These are phyloP conservation scores for Skeletonema costatum DNA, from an alignment of 108 stramenopile species.

Conservation along the genomic window DNA sequence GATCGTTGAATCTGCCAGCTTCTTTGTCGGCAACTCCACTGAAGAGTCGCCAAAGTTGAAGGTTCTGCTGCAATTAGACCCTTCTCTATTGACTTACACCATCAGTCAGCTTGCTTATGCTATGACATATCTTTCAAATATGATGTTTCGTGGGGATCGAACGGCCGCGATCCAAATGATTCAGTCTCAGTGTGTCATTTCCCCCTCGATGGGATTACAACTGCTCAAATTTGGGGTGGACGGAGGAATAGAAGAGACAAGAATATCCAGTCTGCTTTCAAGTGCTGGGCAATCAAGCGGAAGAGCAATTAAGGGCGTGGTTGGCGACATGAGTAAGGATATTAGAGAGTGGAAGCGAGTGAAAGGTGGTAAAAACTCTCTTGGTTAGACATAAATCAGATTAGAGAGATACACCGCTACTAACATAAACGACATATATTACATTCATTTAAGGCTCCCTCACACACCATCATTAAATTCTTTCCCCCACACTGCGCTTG, in stretches of 20 bases:
- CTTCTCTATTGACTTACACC: slow-evolving; percentile 35
- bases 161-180: slow-evolving; percentile 22
- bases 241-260: slow-evolving; percentile 34
- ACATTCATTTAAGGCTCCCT: neutral
- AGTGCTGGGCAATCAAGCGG: slow-evolving; percentile 28
- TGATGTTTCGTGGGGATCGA: slow-evolving; percentile 35
- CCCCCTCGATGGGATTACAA: slow-evolving; percentile 19
- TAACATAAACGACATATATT: neutral
- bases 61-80: slow-evolving; percentile 23
- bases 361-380: slow-evolving; percentile 33
- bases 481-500: slow-evolving; percentile 61
- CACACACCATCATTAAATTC: slow-evolving; percentile 74
- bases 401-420: too few relatives aligned
- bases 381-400: neutral
- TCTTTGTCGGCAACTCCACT: slow-evolving; percentile 12
- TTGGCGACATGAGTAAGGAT: slow-evolving; percentile 22
- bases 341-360: slow-evolving; percentile 26
- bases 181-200: slow-evolving; percentile 10
- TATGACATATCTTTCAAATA: slow-evolving; percentile 31
- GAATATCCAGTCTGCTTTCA: slow-evolving; percentile 20
- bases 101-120: slow-evolving; percentile 29
- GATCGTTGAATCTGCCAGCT: slow-evolving; percentile 24
- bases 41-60: neutral
- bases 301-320: slow-evolving; percentile 22
- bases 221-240: slow-evolving; percentile 31